These are phyloP conservation scores for Pelargonium cotyledonis DNA, from an alignment of 441 rosid genomes.

Conservation along the genomic window DNA sequence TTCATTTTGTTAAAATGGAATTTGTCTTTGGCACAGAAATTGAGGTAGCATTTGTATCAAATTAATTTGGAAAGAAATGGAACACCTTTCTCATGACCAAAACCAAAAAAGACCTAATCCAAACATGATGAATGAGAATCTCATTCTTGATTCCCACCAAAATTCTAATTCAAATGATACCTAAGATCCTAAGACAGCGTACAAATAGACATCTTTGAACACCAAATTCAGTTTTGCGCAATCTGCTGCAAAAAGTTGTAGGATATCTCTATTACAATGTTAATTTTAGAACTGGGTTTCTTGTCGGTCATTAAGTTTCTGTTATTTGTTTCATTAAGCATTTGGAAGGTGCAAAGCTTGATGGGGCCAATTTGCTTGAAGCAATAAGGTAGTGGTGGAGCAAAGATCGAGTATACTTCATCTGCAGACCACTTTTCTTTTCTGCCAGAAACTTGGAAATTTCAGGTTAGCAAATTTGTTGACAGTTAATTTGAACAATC, in stretches of 20 bases:
- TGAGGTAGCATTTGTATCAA: neutral
- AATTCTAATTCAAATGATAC: no score
- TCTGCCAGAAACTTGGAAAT: no score
- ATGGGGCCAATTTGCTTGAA: conserved; percentile 77
- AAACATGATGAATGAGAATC: no score
- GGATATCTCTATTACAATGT: neutral
- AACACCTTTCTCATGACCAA: no score
- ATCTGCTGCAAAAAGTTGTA: neutral
- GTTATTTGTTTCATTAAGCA: conserved; percentile 37
- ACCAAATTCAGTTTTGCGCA: neutral
- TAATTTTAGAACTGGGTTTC: conserved; percentile 3
- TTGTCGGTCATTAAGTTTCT: conserved; percentile 3
- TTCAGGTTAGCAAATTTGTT: no score
- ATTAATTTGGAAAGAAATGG: no score
- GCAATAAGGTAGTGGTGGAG: conserved; percentile 50
- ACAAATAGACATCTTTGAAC: neutral
- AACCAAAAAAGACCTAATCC: no score
- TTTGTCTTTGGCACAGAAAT: neutral
- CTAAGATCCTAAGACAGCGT: neutral
- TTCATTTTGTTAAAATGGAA: neutral
- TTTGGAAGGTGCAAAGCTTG: conserved; percentile 83
- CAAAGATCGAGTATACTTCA: neutral
- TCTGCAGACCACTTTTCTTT: no score
- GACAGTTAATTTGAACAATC: no score
- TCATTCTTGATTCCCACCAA: no score